Evolutionary conservation across 805 yeast genomes (phyloP), one percentile per base, ranked within the genome.

Genomic region (Jamesozyma piceae): DNA sequence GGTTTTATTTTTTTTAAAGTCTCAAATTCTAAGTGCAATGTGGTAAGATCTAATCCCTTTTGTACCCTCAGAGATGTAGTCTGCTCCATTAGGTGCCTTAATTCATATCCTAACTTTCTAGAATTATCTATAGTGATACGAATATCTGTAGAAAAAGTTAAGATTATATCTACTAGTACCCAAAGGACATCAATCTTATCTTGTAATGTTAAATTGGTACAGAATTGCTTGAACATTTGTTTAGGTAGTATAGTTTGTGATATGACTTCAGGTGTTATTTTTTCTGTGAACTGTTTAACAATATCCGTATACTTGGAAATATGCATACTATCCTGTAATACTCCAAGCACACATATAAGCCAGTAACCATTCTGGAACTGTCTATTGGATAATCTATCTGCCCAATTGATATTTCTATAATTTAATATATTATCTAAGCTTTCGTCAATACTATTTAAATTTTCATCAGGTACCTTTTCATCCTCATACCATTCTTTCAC

Each of bases 291-390:
- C 77, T 76, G 38, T 72, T 67, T 13, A 77, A 75, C 31, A 11
- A 49, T 41, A 2, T 41, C 39, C 11, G 51, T 49, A 39, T 57
- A 55, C 35, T 49, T 49, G 4, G 54, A 45, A 14, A 60, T 38
- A 42, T 57, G 60, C 43, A 48, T 50, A 38, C 55, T 52, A 39
- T 58, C 62, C 42, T 58, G 55, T 6, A 88, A 67, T 2, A 87
- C 68, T 15, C 95, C 95, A 38, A 87, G 60, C 33, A 89, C 60
- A 32, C 82, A 73, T 32, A 81, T 71, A 52, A 85, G 80, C 95
- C 96, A 89, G 41, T 78, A 78, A 2, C 96, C 96, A 53, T 85
- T 86, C 50, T 73, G 75, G 60, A 84, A 92, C 46, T 74, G 73
- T 41, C 95, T 74, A 41, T 74, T 77, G 17, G 79, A 72, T 22